Evolutionary conservation across 2,329 filamentous ascomycete species (phyloP).

Genomic region (Cryphonectria japonica): DNA sequence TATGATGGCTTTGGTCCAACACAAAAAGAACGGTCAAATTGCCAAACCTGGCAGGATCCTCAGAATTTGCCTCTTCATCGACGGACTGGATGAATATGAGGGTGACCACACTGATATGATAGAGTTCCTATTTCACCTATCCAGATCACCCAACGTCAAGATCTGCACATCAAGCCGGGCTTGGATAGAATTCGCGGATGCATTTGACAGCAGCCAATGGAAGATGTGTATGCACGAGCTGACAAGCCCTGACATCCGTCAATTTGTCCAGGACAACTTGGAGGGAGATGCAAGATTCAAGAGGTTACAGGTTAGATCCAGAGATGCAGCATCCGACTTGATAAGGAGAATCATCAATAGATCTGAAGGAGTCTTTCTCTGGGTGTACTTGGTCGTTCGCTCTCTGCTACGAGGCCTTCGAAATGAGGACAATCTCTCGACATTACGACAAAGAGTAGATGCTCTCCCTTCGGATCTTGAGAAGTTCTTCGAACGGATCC

Average conservation of each 20-base stretch:
- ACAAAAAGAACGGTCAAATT: neutral
- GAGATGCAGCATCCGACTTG: neutral
- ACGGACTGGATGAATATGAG: conserved; percentile 30
- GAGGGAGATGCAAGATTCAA: neutral
- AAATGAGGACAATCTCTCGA: conserved; percentile 5
- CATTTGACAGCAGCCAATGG: conserved; percentile 8
- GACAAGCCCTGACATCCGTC: conserved; percentile 24
- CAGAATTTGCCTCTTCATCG: conserved; percentile 25
- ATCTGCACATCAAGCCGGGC: conserved; percentile 29
- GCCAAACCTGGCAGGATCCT: neutral
- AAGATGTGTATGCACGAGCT: conserved; percentile 28
- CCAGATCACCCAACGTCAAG: conserved; percentile 17
- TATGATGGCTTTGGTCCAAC: neutral
- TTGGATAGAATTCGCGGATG: conserved; percentile 24
- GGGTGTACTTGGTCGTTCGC: conserved; percentile 26
- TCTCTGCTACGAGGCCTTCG: conserved; percentile 9
- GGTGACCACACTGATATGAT: conserved; percentile 27
- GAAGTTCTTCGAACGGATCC: conserved; percentile 13
- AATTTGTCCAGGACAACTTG: conserved; percentile 13
- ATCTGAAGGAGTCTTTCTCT: conserved; percentile 29
- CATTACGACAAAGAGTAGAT: conserved; percentile 4
- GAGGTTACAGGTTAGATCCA: neutral
- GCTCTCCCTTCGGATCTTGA: neutral
- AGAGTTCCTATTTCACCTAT: neutral
- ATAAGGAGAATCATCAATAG: conserved; percentile 11